Evolutionary conservation across 2,329 filamentous ascomycete species (phyloP), one percentile per base, ranked within the genome.

Genomic region (Ceratocystis papillata): DNA sequence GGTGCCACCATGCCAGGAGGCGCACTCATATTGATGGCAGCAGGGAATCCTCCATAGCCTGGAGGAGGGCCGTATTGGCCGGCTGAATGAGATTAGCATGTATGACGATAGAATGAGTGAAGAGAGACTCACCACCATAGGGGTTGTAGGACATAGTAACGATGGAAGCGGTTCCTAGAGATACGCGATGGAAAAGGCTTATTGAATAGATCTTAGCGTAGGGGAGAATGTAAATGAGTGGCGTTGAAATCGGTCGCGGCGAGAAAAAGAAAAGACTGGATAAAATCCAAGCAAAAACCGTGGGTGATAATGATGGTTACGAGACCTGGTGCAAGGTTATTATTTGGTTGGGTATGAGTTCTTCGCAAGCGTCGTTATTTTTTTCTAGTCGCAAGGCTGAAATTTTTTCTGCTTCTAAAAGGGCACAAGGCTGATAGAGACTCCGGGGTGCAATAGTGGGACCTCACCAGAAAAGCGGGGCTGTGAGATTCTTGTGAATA

Each of bases 1-100:
- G 89, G 88, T 71, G 87, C 85, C 70, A 84, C 87, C 83, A 90
- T 87, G 68, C 86, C 86, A 67, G 87, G 87, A 62, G 84, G 79
- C 63, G 77, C 74, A 64, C 62, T 67, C 65, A 67, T 67, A 46
- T 67, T 77, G 60, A 83, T 79, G 66, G 81, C 79, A 70, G 82
- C 83, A 68, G 87, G 87, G 72, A 89, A 91, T 66, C 80, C 81
- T 70, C 83, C 84, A 77, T 87, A 95, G 70, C 84, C 83, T 64
- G 89, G 88, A 72, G 88, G 87, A 67, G 84, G 82, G 72, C 46
- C 62, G 20, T 64, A 55, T 59, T 55, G 37, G 17, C 25, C 53
- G 20, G 28, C 37, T 44, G 17, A 37, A 65, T 46, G 37, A 61
- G 6, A 45, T 59, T 25, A 69, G 64, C 55, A 67, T 5, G 5